phyloP scores from a whole-genome alignment of 805 yeast species.

The Candida ortonii region DNA sequence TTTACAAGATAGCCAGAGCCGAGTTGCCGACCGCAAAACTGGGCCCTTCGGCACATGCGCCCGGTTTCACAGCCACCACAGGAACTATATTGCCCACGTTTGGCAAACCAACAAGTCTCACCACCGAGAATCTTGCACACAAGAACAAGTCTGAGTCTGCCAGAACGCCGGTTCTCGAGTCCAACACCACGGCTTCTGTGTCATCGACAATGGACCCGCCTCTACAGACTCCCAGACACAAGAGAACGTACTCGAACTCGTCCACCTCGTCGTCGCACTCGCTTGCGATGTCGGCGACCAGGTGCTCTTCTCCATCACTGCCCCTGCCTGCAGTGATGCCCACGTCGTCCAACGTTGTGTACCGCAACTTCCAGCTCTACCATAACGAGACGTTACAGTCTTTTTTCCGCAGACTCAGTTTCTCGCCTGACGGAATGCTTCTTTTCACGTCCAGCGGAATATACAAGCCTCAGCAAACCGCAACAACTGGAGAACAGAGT shows the following conservation, averaged over 20 bases:
- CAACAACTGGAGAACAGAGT: no score
- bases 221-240: slow-evolving; percentile 31
- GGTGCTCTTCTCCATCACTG: slow-evolving; percentile 28
- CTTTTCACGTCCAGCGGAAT: slow-evolving; percentile 78
- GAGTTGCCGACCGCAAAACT: slow-evolving; percentile 46
- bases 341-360: slow-evolving; percentile 26
- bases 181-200: slow-evolving; percentile 9
- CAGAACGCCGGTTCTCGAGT: slow-evolving; percentile 1
- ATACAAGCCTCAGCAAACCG: slow-evolving; percentile 34
- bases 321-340: slow-evolving; percentile 51
- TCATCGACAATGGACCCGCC: slow-evolving; percentile 32
- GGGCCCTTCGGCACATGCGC: slow-evolving; percentile 4
- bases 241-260: slow-evolving; percentile 43
- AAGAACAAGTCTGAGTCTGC: slow-evolving; percentile 13
- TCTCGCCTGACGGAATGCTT: slow-evolving; percentile 87
- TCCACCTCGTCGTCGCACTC: slow-evolving; percentile 35
- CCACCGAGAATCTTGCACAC: slow-evolving; percentile 21
- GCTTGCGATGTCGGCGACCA: slow-evolving; percentile 24
- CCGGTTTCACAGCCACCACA: slow-evolving; percentile 7
- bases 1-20: slow-evolving; percentile 50
- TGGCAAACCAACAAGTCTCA: slow-evolving; percentile 12
- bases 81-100: background rate
- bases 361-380: slow-evolving; percentile 50
- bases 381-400: slow-evolving; percentile 88
- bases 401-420: slow-evolving; percentile 80